Evolutionary conservation across 78 protist species (phyloP), one percentile per base, ranked within the genome.

Genomic region (Capsaspora owczarzaki): DNA sequence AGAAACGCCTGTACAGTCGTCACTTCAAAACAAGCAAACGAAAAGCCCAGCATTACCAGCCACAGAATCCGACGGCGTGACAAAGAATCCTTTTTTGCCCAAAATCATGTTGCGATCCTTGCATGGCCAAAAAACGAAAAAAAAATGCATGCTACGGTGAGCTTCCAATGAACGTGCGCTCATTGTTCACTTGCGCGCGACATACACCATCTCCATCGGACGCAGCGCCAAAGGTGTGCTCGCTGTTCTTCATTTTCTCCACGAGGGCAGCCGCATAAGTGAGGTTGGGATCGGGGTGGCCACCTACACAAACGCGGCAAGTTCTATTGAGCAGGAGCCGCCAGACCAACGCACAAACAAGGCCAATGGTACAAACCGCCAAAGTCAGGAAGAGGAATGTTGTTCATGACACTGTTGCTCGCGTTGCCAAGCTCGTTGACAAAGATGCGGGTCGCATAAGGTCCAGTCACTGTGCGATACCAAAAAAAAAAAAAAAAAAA

Each of bases 281-380:
- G 37, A 95, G 86, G 85, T 96, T 97, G 42, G 99, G 99, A 81
- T 97, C 99, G 6, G 99, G 96, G 86, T 97, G 99, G 47, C 93
- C 69, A 51, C 94, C n/a, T n/a, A n/a, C n/a, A n/a, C n/a, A n/a
- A n/a, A n/a, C n/a, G n/a, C n/a, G n/a, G n/a, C n/a, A n/a, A n/a
- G n/a, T n/a, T n/a, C n/a, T n/a, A n/a, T n/a, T n/a, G n/a, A n/a
- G n/a, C n/a, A n/a, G n/a, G n/a, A n/a, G n/a, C n/a, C n/a, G n/a
- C n/a, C n/a, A n/a, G n/a, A n/a, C n/a, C n/a, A n/a, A n/a, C n/a
- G n/a, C n/a, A n/a, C n/a, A n/a, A n/a, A n/a, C n/a, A n/a, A n/a
- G n/a, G n/a, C n/a, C n/a, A n/a, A n/a, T n/a, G n/a, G n/a, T n/a
- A n/a, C n/a, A n/a, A n/a, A n/a, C n/a, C 95, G 47, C 97, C 97